phyloP scores from a whole-genome alignment of 139 green algal genomes.

The Asterochloris erici region DNA sequence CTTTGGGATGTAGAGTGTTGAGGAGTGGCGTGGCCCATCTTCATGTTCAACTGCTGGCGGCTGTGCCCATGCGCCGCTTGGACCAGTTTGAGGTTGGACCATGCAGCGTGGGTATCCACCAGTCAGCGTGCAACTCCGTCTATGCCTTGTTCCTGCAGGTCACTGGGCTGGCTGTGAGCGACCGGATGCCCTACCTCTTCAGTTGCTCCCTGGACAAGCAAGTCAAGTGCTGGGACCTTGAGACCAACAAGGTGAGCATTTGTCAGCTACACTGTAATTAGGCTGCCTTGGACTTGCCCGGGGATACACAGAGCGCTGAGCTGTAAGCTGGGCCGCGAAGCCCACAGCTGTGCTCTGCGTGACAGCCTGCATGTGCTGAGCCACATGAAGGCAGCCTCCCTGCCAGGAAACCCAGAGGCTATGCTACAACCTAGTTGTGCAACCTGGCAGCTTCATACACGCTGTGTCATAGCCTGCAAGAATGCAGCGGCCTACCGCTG shows the following conservation, averaged over 20 bases:
- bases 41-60: neutral
- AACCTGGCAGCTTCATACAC: too few species aligned
- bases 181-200: slow-evolving; percentile 98
- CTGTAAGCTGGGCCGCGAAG: too few species aligned
- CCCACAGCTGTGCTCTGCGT: too few species aligned
- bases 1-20: too few species aligned
- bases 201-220: slow-evolving; percentile 92
- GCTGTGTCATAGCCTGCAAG: too few species aligned
- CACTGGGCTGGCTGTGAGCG: slow-evolving; percentile 84
- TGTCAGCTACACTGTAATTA: neutral
- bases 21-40: too few species aligned
- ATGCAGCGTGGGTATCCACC: neutral
- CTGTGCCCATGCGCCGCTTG: neutral
- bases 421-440: too few species aligned
- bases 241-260: slow-evolving; percentile 91
- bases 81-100: neutral
- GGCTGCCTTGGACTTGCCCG: neutral
- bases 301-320: neutral
- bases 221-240: slow-evolving; percentile 99
- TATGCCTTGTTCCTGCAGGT: slow-evolving; percentile 45
- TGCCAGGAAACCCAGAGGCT: too few species aligned
- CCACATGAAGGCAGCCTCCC: too few species aligned
- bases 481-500: too few species aligned
- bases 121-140: neutral
- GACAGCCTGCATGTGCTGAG: too few species aligned